A percentile compares a stretch with the other conserved stretches of the same genome.
Conservation (phyloP, 2,329 filamentous ascomycete genomes). For the Pseudogymnoascus sp. region DNA sequence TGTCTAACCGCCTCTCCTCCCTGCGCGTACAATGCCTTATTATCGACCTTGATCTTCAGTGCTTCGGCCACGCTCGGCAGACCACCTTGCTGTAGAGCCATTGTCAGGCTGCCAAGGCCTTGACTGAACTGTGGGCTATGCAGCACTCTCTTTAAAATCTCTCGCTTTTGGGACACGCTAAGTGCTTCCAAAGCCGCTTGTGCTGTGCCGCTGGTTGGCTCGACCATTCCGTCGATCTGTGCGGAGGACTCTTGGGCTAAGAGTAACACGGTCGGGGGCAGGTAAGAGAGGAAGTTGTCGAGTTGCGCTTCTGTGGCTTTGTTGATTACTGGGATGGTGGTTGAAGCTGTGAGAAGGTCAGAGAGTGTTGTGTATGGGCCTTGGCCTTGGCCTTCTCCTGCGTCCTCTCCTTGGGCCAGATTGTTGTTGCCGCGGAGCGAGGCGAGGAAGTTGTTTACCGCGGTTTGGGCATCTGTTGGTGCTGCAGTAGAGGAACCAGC, state of each 20-base stretch:
- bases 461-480: slow-evolving; percentile 60
- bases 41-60: slow-evolving; percentile 69
- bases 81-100: slow-evolving; percentile 83
- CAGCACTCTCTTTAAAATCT: slow-evolving; percentile 71
- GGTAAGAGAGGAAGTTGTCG: slow-evolving; percentile 66
- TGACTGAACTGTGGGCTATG: slow-evolving; percentile 88
- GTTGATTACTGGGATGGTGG: slow-evolving; percentile 71
- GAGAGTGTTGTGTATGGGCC: slow-evolving; percentile 75
- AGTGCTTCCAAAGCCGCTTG: slow-evolving; percentile 68
- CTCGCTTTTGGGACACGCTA: slow-evolving; percentile 68
- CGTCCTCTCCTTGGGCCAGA: slow-evolving; percentile 22
- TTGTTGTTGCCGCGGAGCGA: slow-evolving; percentile 57
- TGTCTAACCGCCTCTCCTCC: slow-evolving; percentile 86
- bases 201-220: slow-evolving; percentile 62
- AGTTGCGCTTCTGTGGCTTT: slow-evolving; percentile 50
- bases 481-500: slow-evolving; percentile 47
- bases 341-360: slow-evolving; percentile 72
- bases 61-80: slow-evolving; percentile 85
- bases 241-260: slow-evolving; percentile 63
- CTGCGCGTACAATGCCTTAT: slow-evolving; percentile 82
- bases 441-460: slow-evolving; percentile 81
- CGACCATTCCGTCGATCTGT: slow-evolving; percentile 48
- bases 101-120: slow-evolving; percentile 74
- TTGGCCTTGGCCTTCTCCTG: slow-evolving; percentile 38
- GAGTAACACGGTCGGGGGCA: slow-evolving; percentile 73